These are phyloP conservation scores for Thelephora terrestris DNA, from an alignment of 1,284 basidiomycete genomes.

Conservation along the genomic window DNA sequence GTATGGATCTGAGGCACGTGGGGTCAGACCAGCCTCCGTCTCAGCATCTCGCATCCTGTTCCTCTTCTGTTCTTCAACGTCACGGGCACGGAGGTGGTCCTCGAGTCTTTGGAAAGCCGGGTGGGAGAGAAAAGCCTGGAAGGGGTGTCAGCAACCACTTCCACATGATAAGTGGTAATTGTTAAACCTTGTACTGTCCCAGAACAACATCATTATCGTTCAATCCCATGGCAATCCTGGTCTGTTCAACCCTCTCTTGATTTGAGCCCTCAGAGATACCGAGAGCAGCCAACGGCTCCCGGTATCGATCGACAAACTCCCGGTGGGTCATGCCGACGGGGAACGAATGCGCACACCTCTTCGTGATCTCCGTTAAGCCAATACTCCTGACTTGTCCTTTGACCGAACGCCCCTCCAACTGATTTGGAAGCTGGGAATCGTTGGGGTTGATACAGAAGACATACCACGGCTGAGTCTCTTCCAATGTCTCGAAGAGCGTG, in stretches of 20 bases:
- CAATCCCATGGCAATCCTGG: conserved; percentile 54
- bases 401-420: conserved; percentile 85
- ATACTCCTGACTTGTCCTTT: conserved; percentile 86
- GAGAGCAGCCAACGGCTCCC: conserved; percentile 40
- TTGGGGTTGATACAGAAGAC: conserved; percentile 92
- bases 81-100: conserved; percentile 73
- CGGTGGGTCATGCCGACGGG: conserved; percentile 81
- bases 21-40: conserved; percentile 56
- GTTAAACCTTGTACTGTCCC: conserved; percentile 66
- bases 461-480: conserved; percentile 89
- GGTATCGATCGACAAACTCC: conserved; percentile 85
- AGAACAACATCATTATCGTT: conserved; percentile 69
- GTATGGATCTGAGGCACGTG: conserved; percentile 66
- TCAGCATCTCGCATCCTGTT: conserved; percentile 68
- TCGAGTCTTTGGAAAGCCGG: conserved; percentile 83
- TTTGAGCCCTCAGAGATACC: conserved; percentile 43
- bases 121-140: conserved; percentile 86
- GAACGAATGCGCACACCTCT: conserved; percentile 56
- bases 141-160: conserved; percentile 1
- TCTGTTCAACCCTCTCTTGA: conserved; percentile 46
- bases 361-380: conserved; percentile 74
- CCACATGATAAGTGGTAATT: neutral
- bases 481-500: conserved; percentile 80
- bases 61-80: conserved; percentile 77
- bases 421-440: conserved; percentile 88